Evolutionary conservation across 345 rosid species (phyloP), one percentile per base, ranked within the genome.

Genomic region (Heritiera littoralis): DNA sequence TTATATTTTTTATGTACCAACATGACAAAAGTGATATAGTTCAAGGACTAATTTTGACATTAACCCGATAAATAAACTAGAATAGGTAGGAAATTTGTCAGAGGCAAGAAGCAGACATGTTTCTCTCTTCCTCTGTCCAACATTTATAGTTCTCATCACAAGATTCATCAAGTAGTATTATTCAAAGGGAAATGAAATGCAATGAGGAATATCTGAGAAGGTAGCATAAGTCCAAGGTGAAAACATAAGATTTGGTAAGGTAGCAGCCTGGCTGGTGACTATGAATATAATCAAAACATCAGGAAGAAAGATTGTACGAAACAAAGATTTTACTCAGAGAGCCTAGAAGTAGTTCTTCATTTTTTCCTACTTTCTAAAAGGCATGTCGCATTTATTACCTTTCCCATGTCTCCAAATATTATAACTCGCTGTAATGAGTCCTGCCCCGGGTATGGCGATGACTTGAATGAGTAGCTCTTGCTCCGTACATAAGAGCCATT

Each of bases 371-470:
- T 58, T 23, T 23, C 28, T n/a, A 58, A 20, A 55, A 59, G 46
- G 64, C 48, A 56, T 45, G 79, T 54, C 14, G 51, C 77, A 64
- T 67, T 35, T 52, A 70, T 41, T 87, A 92, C 97, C 93, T 90
- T 92, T 9, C 97, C 94, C 92, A 95, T 93, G 87, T 92, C 98
- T 72, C 98, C 98, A 45, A 92, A 90, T 79, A 95, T 82, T 54
- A 93, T 81, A 68, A 95, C 90, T 45, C 87, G 90, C 80, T 95
- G 98, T 72, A 92, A 79, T 0, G 98, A 93, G 78, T 93, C 89
- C 80, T 95, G 97, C 76, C 98, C 98, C 28, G 98, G 98, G 84
- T 77, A 93, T 73, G 98, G 98, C 6, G 95, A 87, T 28, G 95
- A 87, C 78, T 79, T 84, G 56, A 93, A 93, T 4, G 91, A 81